phyloP scores from a whole-genome alignment of 1,284 basidiomycete species.

The Vanrija sp. region DNA sequence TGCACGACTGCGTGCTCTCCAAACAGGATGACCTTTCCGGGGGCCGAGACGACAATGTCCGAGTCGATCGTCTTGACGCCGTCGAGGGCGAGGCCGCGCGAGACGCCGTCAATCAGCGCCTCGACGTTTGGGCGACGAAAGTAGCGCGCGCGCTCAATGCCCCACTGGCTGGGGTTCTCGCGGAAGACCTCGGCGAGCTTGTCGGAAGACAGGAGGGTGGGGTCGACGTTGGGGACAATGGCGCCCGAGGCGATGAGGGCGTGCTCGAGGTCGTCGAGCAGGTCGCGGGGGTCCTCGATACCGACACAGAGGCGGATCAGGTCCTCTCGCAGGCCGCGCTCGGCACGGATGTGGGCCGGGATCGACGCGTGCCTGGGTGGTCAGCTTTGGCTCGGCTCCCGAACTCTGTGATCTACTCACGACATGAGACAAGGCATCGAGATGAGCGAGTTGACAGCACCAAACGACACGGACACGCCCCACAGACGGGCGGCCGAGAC shows the following conservation, averaged over 20 bases:
- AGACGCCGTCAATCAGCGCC: slow-evolving; percentile 32
- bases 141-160: slow-evolving; percentile 41
- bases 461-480: slow-evolving; percentile 98
- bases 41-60: slow-evolving; percentile 76
- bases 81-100: slow-evolving; percentile 24
- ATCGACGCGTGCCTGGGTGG: slow-evolving; percentile 85
- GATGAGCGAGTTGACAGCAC: slow-evolving; percentile 96
- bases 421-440: slow-evolving; percentile 99
- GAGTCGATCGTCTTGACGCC: slow-evolving; percentile 42
- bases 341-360: slow-evolving; percentile 77
- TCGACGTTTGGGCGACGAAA: slow-evolving; percentile 38
- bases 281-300: slow-evolving; percentile 90
- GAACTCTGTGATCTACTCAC: too few species aligned
- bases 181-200: slow-evolving; percentile 35
- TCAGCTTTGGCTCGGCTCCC: not conserved
- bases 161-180: slow-evolving; percentile 36
- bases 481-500: slow-evolving; percentile 89
- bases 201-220: slow-evolving; percentile 25
- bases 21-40: slow-evolving; percentile 97
- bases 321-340: slow-evolving; percentile 92
- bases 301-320: slow-evolving; percentile 97
- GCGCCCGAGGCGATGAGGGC: slow-evolving; percentile 90
- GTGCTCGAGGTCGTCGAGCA: slow-evolving; percentile 91
- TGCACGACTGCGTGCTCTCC: slow-evolving; percentile 99
- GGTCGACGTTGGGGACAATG: slow-evolving; percentile 52